A percentile compares a stretch with the other conserved stretches of the same genome.
phyloP scores from a whole-genome alignment of 441 rosid genomes.

The Francoa sonchifolia region DNA sequence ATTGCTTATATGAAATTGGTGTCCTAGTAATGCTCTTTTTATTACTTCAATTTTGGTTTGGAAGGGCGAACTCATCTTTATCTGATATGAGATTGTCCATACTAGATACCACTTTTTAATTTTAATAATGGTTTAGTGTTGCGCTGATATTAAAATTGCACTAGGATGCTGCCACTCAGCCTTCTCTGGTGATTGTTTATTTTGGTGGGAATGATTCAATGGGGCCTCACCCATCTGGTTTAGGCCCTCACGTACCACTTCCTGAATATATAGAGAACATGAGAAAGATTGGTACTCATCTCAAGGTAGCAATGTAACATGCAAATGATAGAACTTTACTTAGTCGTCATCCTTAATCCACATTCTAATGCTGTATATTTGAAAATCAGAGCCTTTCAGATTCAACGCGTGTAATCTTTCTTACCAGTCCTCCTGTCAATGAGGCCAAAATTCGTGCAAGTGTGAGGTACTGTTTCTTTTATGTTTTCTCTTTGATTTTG shows the following conservation, averaged over 20 bases:
- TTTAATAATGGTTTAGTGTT: no score
- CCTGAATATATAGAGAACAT: constrained; percentile 64
- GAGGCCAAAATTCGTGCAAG: constrained; percentile 42
- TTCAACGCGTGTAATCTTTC: constrained; percentile 47
- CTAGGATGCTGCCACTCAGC: constrained; percentile 62
- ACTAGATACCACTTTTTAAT: no score
- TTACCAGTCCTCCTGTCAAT: constrained; percentile 73
- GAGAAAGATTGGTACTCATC: constrained; percentile 64
- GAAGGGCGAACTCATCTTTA: no score
- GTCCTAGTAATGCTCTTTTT: no score
- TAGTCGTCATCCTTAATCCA: background rate
- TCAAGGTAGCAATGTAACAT: no score
- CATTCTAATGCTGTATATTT: constrained; percentile 11
- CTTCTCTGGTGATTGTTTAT: constrained; percentile 74
- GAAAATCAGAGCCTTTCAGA: constrained; percentile 65
- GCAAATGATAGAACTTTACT: background rate
- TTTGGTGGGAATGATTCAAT: constrained; percentile 95
- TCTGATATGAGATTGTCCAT: no score
- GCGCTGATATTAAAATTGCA: background rate
- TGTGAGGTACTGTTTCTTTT: constrained; percentile 30
- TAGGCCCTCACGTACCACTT: constrained; percentile 90
- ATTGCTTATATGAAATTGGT: no score
- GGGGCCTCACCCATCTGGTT: constrained; percentile 75
- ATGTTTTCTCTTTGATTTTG: constrained; percentile 7
- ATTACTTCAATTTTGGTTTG: no score